Percentiles rank a stretch among this genome's conserved stretches.
Evolutionary conservation across 2,329 filamentous ascomycete genomes (phyloP).

Genomic region (Elsinoe australis): DNA sequence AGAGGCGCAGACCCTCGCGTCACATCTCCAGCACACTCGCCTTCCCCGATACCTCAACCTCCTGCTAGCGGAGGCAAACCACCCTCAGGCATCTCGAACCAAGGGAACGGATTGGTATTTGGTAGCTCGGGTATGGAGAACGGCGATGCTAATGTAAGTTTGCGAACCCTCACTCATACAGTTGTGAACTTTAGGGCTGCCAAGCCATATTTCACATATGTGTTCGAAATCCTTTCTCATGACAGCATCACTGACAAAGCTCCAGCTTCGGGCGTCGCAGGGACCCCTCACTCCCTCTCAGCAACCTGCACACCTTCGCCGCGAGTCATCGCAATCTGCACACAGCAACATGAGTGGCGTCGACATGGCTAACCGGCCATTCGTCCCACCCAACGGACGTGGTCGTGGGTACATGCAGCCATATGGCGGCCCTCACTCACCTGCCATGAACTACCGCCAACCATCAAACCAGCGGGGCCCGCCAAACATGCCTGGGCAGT

Average conservation of each 20-base stretch:
- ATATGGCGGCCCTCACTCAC: slow-evolving; percentile 48
- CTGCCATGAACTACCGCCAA: slow-evolving; percentile 46
- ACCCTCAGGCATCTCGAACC: slow-evolving; percentile 64
- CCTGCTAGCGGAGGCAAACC: slow-evolving; percentile 76
- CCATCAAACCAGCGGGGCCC: slow-evolving; percentile 45
- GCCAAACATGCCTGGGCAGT: slow-evolving; percentile 41
- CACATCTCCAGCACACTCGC: slow-evolving; percentile 77
- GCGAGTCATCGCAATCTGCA: slow-evolving; percentile 76
- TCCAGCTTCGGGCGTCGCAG: slow-evolving; percentile 18
- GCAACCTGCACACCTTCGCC: slow-evolving; percentile 70
- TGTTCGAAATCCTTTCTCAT: neutral
- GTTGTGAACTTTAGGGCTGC: slow-evolving; percentile 22
- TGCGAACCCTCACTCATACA: slow-evolving; percentile 21
- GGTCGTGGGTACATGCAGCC: slow-evolving; percentile 48
- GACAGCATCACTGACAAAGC: slow-evolving; percentile 16
- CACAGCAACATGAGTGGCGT: slow-evolving; percentile 65
- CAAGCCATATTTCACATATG: too few relatives aligned
- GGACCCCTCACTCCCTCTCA: slow-evolving; percentile 50
- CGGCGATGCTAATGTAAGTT: slow-evolving; percentile 61
- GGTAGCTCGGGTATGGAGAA: slow-evolving; percentile 70
- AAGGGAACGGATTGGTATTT: slow-evolving; percentile 66
- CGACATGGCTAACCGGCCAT: slow-evolving; percentile 36
- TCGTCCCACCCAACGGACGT: slow-evolving; percentile 38
- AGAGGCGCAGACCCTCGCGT: slow-evolving; percentile 57
- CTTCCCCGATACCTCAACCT: slow-evolving; percentile 86